These are phyloP conservation scores for Psilocybe azurescens DNA, from an alignment of 768 basidiomycete species.

Conservation along the genomic window DNA sequence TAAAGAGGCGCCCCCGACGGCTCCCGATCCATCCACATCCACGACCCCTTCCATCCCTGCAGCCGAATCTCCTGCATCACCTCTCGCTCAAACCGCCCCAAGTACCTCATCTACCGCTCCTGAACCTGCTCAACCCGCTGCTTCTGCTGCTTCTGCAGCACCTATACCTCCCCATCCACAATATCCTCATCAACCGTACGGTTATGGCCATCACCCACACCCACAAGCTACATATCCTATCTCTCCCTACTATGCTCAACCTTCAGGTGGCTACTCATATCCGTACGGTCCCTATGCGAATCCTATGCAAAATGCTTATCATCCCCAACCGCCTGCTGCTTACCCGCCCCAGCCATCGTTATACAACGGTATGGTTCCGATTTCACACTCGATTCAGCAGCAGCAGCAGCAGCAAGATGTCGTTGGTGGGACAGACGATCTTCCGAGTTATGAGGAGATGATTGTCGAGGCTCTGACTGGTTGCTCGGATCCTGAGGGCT, in stretches of 20 bases:
- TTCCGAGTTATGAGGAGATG: constrained; percentile 93
- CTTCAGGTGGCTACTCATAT: constrained; percentile 50
- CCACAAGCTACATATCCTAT: constrained; percentile 66
- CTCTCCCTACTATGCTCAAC: constrained; percentile 64
- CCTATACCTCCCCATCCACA: constrained; percentile 25
- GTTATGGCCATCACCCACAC: constrained; percentile 43
- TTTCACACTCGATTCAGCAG: constrained; percentile 20
- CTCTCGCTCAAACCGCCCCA: constrained; percentile 24
- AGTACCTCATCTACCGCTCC: constrained; percentile 2
- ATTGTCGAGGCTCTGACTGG: constrained; percentile 80
- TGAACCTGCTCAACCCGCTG: constrained; percentile 7
- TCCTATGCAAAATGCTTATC: constrained; percentile 43
- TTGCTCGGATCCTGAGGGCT: constrained; percentile 72
- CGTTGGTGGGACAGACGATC: constrained; percentile 46
- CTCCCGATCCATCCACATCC: constrained; percentile 18
- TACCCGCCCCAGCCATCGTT: constrained; percentile 26
- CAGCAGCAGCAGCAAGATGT: constrained; percentile 31
- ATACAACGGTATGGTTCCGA: constrained; percentile 22
- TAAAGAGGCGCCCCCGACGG: constrained; percentile 20
- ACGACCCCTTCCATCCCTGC: constrained; percentile 13
- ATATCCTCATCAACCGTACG: constrained; percentile 63
- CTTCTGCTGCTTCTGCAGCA: constrained; percentile 16
- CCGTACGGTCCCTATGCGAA: constrained; percentile 49
- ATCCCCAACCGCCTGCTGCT: constrained; percentile 38
- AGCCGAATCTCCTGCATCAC: constrained; percentile 21